Evolutionary conservation across 768 basidiomycete species (phyloP).

Genomic region (Pleurotus cornucopiae): DNA sequence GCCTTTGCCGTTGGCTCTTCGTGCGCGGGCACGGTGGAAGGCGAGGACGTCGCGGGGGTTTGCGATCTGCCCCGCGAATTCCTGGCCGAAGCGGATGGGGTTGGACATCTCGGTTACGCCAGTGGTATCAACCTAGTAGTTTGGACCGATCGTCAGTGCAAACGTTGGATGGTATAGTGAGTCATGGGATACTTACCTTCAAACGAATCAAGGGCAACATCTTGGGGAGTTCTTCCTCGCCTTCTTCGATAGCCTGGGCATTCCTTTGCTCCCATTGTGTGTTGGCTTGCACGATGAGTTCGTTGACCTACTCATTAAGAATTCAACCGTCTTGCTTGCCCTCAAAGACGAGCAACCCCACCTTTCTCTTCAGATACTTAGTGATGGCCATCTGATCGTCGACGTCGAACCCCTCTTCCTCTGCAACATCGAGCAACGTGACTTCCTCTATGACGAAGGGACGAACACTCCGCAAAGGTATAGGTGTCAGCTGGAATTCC

Average conservation of each 20-base stretch:
- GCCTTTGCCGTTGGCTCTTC: constrained; percentile 47
- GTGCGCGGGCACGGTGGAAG: constrained; percentile 69
- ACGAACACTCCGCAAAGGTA: constrained; percentile 86
- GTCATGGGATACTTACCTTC: constrained; percentile 44
- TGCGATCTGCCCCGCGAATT: constrained; percentile 86
- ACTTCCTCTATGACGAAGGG: constrained; percentile 91
- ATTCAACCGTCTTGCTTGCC: background rate
- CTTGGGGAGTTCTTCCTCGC: constrained; percentile 54
- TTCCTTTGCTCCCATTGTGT: constrained; percentile 76
- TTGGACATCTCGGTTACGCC: constrained; percentile 90
- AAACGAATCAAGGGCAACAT: constrained; percentile 89
- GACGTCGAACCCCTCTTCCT: constrained; percentile 72
- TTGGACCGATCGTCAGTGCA: background rate
- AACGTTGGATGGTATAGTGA: background rate
- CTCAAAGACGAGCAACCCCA: constrained; percentile 18
- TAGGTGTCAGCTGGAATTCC: constrained; percentile 79
- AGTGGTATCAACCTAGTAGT: constrained; percentile 77
- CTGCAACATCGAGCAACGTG: constrained; percentile 68
- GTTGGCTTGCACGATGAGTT: constrained; percentile 76
- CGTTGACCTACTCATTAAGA: constrained; percentile 54
- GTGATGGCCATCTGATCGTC: constrained; percentile 80
- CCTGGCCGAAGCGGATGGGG: constrained; percentile 94
- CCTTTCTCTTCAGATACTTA: constrained; percentile 74
- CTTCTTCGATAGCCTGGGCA: constrained; percentile 51
- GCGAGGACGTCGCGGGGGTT: constrained; percentile 93